Base-by-base conservation (phyloP, 495 filamentous ascomycete genomes). In the Aspergillus hancockii region DNA sequence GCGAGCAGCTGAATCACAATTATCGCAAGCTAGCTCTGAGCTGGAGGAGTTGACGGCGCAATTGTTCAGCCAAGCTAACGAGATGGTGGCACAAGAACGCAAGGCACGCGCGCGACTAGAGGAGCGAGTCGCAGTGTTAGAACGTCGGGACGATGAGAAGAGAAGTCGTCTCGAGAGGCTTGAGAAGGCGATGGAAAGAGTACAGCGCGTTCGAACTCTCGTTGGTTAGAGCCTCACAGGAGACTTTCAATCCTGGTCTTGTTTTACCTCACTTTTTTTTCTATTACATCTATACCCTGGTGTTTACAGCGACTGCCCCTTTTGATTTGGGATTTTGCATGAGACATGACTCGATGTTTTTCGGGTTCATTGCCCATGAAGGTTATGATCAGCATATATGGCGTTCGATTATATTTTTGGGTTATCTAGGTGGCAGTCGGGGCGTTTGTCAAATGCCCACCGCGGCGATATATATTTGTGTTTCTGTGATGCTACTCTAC, bases 1-100 rank as follows among this genome's bases (percentile, higher is more conserved):
- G 43, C 79, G 81, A 22, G 81, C 83, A 13, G 93, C 93, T 3
- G 94, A 98, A 74, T 79, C 80, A 36, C 82, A 85, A 60, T 77
- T 96, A 31, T 79, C 78, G 63, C 83, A 88, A 54, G 88, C 91
- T 30, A 88, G 81, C 51, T 80, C 75, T 0, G 94, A 98, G 75
- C 80, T 98, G 14, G 95, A 98, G 71, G 94, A 98, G 66, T 76
- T 98, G 63, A 91, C 85, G 34, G 89, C 86, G 47, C 84, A 87
- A 62, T 77, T 98, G 52, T 98, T 98, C 75, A 86, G 90, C 69
- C 88, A 96, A 73, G 94, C 94, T 18, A 98, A 98, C 66, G 90
- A 96, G 79, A 98, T 98, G 93, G 94, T 98, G 23, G 91, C 93
- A 16, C 76, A 85, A 65, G 94, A 98, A 79, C 80, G 94, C 47